Evolutionary conservation across 2,329 filamentous ascomycete genomes (phyloP).

Genomic region (Zopfia rhizophila): DNA sequence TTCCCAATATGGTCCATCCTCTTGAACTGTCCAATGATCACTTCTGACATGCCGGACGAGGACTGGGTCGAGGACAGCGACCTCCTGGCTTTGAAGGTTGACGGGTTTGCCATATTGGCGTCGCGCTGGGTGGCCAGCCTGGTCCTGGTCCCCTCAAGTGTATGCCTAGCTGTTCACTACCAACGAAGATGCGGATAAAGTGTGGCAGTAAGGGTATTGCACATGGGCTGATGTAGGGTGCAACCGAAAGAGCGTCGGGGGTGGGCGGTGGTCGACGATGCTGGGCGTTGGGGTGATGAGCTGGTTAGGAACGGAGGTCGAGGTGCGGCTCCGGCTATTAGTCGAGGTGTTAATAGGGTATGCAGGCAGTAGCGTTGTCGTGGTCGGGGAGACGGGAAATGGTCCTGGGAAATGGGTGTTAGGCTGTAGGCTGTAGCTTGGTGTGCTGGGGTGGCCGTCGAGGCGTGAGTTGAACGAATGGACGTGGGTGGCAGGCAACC

Average conservation of each 20-base stretch:
- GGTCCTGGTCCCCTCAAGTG: constrained; percentile 23
- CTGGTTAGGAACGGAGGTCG: not conserved
- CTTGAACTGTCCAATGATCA: constrained; percentile 77
- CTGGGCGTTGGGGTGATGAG: not conserved
- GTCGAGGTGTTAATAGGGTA: constrained; percentile 6
- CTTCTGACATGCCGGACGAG: constrained; percentile 41
- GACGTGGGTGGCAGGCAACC: constrained; percentile 10
- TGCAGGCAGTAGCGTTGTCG: constrained; percentile 24
- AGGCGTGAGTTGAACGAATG: constrained; percentile 17
- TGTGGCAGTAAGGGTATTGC: constrained; percentile 48
- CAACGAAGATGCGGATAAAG: constrained; percentile 52
- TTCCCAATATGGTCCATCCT: constrained; percentile 92
- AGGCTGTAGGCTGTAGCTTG: constrained; percentile 19
- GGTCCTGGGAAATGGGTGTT: constrained; percentile 10
- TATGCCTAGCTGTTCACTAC: constrained; percentile 37
- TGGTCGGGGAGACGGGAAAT: constrained; percentile 13
- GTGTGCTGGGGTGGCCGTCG: not conserved
- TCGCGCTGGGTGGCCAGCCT: constrained; percentile 42
- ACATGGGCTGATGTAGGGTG: constrained; percentile 44
- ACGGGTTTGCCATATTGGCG: constrained; percentile 49
- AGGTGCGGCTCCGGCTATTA: constrained; percentile 11
- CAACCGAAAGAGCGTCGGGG: constrained; percentile 16
- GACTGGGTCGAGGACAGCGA: constrained; percentile 48
- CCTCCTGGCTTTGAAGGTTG: constrained; percentile 47
- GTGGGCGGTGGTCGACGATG: not conserved